These are phyloP conservation scores for Kwoniella sp. DNA, from an alignment of 768 basidiomycete genomes.

Conservation along the genomic window DNA sequence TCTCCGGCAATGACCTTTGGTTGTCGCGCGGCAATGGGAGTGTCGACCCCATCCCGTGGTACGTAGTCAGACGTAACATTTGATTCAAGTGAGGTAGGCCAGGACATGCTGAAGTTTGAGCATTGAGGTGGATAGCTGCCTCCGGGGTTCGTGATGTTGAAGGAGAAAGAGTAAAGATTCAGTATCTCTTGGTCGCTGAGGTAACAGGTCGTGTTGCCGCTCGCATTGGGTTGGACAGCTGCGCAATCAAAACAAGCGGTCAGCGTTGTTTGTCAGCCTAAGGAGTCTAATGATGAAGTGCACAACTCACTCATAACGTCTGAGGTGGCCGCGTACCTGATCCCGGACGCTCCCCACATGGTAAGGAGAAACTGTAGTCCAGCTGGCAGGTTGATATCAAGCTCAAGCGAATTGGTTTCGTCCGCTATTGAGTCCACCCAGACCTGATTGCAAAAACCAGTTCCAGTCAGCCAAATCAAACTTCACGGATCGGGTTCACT, in stretches of 20 bases:
- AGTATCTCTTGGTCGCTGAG: conserved; percentile 40
- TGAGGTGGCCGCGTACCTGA: conserved; percentile 45
- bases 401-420: conserved; percentile 26
- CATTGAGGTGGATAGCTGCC: conserved; percentile 43
- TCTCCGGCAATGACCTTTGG: background rate
- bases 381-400: conserved; percentile 38
- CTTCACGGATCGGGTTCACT: conserved; percentile 5
- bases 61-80: conserved; percentile 32
- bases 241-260: background rate
- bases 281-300: background rate
- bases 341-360: conserved; percentile 49
- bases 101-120: conserved; percentile 42
- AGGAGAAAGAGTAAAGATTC: conserved; percentile 43
- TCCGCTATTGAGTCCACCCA: conserved; percentile 43
- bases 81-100: conserved; percentile 48
- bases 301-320: conserved; percentile 44
- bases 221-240: conserved; percentile 22
- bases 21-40: background rate
- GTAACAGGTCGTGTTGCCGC: conserved; percentile 35
- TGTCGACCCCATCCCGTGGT: background rate
- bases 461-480: background rate
- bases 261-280: conserved; percentile 2
- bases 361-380: conserved; percentile 42
- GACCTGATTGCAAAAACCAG: conserved; percentile 15
- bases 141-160: conserved; percentile 37